Evolutionary conservation across 2,329 filamentous ascomycete species (phyloP).

Genomic region (Parastagonospora avenae): DNA sequence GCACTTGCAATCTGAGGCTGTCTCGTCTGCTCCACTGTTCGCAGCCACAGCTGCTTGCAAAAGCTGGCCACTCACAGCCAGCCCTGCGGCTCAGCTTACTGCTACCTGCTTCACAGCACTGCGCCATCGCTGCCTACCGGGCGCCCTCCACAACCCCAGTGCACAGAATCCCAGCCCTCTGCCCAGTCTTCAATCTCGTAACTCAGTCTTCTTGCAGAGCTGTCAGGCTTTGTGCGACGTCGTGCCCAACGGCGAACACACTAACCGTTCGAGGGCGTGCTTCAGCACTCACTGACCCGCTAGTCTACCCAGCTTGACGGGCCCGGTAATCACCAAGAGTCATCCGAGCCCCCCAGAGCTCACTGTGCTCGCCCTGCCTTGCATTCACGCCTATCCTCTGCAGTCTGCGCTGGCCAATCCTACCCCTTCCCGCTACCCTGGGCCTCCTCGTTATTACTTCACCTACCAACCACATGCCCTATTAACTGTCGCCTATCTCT

Average conservation of each 20-base stretch:
- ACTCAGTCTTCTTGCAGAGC: conserved; percentile 21
- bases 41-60: conserved; percentile 21
- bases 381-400: conserved; percentile 31
- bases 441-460: conserved; percentile 25
- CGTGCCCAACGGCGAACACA: conserved; percentile 38
- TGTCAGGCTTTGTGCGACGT: conserved; percentile 43
- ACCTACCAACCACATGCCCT: conserved; percentile 20
- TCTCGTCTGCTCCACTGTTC: conserved; percentile 26
- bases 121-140: conserved; percentile 35
- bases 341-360: conserved; percentile 32
- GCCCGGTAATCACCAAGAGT: conserved; percentile 41
- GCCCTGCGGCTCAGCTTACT: conserved; percentile 40
- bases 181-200: conserved; percentile 22
- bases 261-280: conserved; percentile 35
- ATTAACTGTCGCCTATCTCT: conserved; percentile 32
- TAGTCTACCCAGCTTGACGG: conserved; percentile 42
- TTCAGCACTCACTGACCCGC: conserved; percentile 32
- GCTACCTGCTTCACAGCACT: conserved; percentile 22
- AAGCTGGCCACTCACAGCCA: conserved; percentile 22
- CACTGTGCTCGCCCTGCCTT: conserved; percentile 35
- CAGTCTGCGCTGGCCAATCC: conserved; percentile 30
- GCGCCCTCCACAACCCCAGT: conserved; percentile 38
- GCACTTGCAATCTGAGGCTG: conserved; percentile 25
- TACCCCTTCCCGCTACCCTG: conserved; percentile 30
- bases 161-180: conserved; percentile 25